Evolutionary conservation across 495 filamentous ascomycete genomes (phyloP).

Genomic region (Paragyromitra xinjiangensis): DNA sequence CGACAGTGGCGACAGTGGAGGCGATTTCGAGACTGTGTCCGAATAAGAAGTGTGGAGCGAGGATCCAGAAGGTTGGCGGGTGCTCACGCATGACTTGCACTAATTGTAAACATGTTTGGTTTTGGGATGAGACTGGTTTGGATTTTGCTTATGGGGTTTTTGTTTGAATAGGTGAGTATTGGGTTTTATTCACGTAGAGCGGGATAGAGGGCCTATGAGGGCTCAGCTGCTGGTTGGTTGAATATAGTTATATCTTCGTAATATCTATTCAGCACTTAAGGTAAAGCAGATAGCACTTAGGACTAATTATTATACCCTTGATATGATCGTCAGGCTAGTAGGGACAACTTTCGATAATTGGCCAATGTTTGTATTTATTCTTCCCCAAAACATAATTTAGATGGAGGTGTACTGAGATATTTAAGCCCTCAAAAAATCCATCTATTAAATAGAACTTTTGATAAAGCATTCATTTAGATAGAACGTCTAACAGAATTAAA

Average conservation of each 20-base stretch:
- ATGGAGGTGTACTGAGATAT: not conserved
- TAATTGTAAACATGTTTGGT: not conserved
- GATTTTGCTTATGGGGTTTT: not conserved
- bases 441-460: not conserved
- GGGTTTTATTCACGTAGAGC: not conserved
- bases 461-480: not conserved
- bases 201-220: no score
- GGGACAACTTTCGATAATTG: no score
- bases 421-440: not conserved
- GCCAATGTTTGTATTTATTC: no score
- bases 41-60: not conserved
- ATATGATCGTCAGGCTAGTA: no score
- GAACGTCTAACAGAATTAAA: constrained; percentile 3
- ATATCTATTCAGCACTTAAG: no score
- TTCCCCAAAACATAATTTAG: not conserved
- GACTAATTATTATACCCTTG: no score
- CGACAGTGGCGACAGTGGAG: not conserved
- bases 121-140: not conserved
- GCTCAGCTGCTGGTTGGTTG: no score
- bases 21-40: not conserved
- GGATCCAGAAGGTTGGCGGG: not conserved
- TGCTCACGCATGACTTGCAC: not conserved
- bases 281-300: no score
- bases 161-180: not conserved
- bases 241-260: no score